These are phyloP conservation scores for Chionographis japonica DNA, from an alignment of 106 monocot genomes.

Conservation along the genomic window DNA sequence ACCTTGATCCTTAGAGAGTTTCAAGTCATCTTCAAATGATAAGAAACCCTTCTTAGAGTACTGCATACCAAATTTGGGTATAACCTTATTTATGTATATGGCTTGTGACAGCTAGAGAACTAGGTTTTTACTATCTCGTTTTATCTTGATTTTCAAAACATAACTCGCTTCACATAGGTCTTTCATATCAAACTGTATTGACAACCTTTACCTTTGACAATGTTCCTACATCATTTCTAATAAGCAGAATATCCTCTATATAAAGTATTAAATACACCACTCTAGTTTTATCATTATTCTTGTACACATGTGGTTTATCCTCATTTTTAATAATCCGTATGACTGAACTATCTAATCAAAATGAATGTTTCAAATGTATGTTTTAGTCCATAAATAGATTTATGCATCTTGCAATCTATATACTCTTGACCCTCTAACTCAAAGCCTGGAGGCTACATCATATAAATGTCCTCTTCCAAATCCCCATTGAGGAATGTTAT, in stretches of 20 bases:
- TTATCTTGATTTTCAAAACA: too few species aligned
- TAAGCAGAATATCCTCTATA: too few species aligned
- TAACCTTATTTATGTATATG: too few species aligned
- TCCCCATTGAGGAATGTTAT: background rate
- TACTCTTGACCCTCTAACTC: background rate
- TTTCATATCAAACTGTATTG: too few species aligned
- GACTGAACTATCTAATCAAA: background rate
- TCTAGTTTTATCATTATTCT: background rate
- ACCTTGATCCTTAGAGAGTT: background rate
- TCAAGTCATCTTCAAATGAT: too few species aligned
- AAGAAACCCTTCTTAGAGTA: too few species aligned
- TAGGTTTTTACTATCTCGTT: too few species aligned
- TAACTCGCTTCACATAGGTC: too few species aligned
- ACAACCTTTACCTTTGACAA: too few species aligned
- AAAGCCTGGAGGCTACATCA: background rate
- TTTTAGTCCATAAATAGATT: slow-evolving; percentile 3
- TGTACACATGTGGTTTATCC: background rate
- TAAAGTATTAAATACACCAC: background rate
- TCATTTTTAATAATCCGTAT: background rate
- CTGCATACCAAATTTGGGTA: too few species aligned
- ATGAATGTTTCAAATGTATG: background rate
- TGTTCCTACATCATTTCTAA: too few species aligned
- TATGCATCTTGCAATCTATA: background rate
- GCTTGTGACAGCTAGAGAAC: too few species aligned
- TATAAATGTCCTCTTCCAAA: slow-evolving; percentile 1